These are phyloP conservation scores for Nemania sp. DNA, from an alignment of 2,329 filamentous ascomycete genomes.

Conservation along the genomic window DNA sequence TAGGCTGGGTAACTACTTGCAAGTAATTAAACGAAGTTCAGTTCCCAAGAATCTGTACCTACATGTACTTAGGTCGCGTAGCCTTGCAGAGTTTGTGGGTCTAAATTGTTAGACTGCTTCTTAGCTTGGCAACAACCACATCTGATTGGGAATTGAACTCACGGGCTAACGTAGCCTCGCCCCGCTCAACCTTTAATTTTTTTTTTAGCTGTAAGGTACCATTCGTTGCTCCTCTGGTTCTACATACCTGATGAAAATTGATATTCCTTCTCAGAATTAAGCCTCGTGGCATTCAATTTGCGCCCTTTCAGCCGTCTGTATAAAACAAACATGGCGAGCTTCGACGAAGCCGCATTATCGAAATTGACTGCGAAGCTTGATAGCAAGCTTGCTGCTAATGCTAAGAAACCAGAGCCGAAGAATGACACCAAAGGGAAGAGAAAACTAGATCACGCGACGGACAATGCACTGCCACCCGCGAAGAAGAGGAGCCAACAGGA, in stretches of 20 bases:
- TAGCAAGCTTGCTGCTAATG: constrained; percentile 50
- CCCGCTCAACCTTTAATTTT: constrained; percentile 38
- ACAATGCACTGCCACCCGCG: constrained; percentile 30
- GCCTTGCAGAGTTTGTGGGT: neutral
- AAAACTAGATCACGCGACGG: constrained; percentile 49
- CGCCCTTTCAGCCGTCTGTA: neutral
- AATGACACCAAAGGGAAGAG: constrained; percentile 40
- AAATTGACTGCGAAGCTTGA: constrained; percentile 63
- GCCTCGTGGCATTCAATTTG: neutral
- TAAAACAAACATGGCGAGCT: constrained; percentile 40
- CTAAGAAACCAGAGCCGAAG: constrained; percentile 39
- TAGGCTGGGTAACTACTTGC: no score
- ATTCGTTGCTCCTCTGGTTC: constrained; percentile 25
- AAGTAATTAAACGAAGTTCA: neutral
- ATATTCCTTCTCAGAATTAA: neutral
- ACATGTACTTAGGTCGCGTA: no score
- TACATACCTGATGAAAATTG: neutral
- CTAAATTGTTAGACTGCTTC: neutral
- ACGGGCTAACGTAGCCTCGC: constrained; percentile 27
- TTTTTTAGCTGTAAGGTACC: neutral
- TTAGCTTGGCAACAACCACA: neutral
- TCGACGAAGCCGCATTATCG: constrained; percentile 57
- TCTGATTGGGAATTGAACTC: constrained; percentile 12
- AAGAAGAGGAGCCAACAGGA: constrained; percentile 35
- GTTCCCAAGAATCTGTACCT: no score